Base-by-base conservation (phyloP, 2,329 filamentous ascomycete species). In the Stachybotrys chartarum region DNA sequence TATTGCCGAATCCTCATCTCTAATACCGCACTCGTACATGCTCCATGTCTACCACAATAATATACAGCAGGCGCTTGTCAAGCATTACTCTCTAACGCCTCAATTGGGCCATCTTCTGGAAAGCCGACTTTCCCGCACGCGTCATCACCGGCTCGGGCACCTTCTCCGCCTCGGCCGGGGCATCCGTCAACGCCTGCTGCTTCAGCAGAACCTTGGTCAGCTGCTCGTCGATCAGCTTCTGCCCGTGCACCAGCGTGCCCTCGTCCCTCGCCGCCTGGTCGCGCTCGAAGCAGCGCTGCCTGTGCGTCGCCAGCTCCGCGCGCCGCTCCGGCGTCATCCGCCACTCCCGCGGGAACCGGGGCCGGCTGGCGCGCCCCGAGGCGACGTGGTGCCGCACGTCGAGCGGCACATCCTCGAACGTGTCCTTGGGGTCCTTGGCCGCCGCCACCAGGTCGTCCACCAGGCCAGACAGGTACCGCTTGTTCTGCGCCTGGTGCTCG, bases 401-500 rank as follows among this genome's bases (percentile, higher is more conserved):
- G 51, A 97, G 80, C 2, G 94, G 93, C 32, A 99, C 75, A 69
- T 99, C 94, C 61, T 86, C 86, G 65, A 97, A 97, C 11, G 82
- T 88, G 63, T 99, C 93, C 44, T 75, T 82, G 30, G 81, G 77
- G 67, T 96, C 87, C 78, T 85, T 89, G 56, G 92, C 91, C 67
- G 90, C 85, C 7, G 75, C 77, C 57, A 99, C 75, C 61, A 99
- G 75, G 52, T 79, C 82, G 59, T 87, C 78, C 52, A 97, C 82
- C 51, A 91, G 72, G 64, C 96, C 90, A 54, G 85, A 87, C 24
- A 99, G 79, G 70, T 94, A 94, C n/a, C 90, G 85, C 80, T 97
- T 99, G 78, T 99, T 99, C 76, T 97, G 92, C 17, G 92, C 90
- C 68, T 91, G 88, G 55, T 92, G 89, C 68, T 90, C 85, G 70